Evolutionary conservation across 2,329 filamentous ascomycete genomes (phyloP).

Genomic region (Anisogramma anomala): DNA sequence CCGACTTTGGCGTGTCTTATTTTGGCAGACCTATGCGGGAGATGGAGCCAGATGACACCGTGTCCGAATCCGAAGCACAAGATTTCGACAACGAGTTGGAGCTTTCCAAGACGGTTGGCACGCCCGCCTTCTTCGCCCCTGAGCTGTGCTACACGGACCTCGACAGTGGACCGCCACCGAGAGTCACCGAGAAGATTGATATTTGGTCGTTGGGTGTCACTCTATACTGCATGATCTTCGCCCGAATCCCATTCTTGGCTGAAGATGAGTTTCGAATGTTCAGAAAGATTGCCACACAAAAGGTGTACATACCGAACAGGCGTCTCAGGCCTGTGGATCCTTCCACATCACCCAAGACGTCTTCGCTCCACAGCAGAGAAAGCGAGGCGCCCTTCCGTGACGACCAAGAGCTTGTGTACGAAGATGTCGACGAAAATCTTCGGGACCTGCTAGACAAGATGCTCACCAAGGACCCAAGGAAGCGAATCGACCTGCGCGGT

Average conservation of each 20-base stretch:
- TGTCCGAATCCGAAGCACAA: conserved; percentile 68
- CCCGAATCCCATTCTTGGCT: conserved; percentile 83
- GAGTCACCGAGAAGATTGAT: conserved; percentile 86
- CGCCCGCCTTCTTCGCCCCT: conserved; percentile 92
- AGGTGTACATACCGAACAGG: conserved; percentile 76
- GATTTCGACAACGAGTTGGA: conserved; percentile 90
- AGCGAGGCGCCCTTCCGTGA: conserved; percentile 59
- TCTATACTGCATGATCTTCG: conserved; percentile 88
- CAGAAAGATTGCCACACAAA: conserved; percentile 77
- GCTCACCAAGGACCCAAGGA: conserved; percentile 77
- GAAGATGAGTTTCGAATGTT: conserved; percentile 90
- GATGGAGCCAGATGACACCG: conserved; percentile 64
- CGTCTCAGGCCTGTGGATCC: conserved; percentile 68
- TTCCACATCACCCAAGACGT: conserved; percentile 42
- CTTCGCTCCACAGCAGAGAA: conserved; percentile 43
- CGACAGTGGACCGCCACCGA: conserved; percentile 51
- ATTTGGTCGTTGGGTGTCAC: conserved; percentile 96
- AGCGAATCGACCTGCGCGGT: conserved; percentile 79
- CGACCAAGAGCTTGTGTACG: conserved; percentile 70
- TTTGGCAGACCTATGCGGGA: conserved; percentile 80
- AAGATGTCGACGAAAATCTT: conserved; percentile 70
- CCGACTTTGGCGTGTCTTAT: conserved; percentile 96
- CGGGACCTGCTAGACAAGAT: conserved; percentile 68
- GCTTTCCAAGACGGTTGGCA: conserved; percentile 95
- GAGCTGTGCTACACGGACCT: conserved; percentile 86